phyloP scores from a whole-genome alignment of 2,329 filamentous ascomycete species.

The Ophiostoma sp. region DNA sequence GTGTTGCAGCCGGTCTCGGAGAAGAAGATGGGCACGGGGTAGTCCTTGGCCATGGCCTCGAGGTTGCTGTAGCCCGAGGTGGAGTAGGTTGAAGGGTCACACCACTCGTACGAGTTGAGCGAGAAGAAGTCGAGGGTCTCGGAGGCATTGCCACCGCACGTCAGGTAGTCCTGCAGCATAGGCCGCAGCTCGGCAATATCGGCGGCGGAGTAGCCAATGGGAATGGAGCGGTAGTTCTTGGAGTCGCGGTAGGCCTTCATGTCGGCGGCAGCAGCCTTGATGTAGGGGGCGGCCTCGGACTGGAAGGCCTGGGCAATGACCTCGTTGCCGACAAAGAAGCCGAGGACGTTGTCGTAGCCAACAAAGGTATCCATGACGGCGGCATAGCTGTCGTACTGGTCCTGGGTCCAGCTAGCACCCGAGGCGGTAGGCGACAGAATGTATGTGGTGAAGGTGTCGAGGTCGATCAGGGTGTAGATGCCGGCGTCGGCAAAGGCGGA shows the following conservation, averaged over 20 bases:
- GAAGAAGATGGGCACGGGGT: conserved; percentile 83
- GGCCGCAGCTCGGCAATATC: conserved; percentile 67
- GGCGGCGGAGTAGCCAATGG: conserved; percentile 80
- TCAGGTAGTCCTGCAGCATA: conserved; percentile 65
- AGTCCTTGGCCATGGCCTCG: conserved; percentile 60
- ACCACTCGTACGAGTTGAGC: conserved; percentile 82
- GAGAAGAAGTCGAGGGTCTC: conserved; percentile 78
- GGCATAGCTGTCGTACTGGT: conserved; percentile 62
- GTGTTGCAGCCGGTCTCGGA: conserved; percentile 82
- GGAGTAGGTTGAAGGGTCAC: conserved; percentile 54
- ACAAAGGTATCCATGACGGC: conserved; percentile 73
- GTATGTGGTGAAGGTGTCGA: conserved; percentile 69
- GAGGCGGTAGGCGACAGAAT: conserved; percentile 54
- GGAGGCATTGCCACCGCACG: conserved; percentile 64
- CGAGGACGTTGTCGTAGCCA: conserved; percentile 71
- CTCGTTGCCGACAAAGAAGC: conserved; percentile 86
- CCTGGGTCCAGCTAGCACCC: conserved; percentile 64
- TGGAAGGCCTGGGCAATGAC: conserved; percentile 61
- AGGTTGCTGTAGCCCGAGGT: conserved; percentile 66
- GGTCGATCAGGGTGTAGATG: conserved; percentile 79
- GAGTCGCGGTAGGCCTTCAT: conserved; percentile 73
- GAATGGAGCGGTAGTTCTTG: conserved; percentile 74
- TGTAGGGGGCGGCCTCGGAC: conserved; percentile 66
- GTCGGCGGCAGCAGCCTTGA: conserved; percentile 76
- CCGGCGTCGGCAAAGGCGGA: conserved; percentile 69